Evolutionary conservation across 371 early-diverging fungal species (phyloP).

Genomic region (Nematocida sp.): DNA sequence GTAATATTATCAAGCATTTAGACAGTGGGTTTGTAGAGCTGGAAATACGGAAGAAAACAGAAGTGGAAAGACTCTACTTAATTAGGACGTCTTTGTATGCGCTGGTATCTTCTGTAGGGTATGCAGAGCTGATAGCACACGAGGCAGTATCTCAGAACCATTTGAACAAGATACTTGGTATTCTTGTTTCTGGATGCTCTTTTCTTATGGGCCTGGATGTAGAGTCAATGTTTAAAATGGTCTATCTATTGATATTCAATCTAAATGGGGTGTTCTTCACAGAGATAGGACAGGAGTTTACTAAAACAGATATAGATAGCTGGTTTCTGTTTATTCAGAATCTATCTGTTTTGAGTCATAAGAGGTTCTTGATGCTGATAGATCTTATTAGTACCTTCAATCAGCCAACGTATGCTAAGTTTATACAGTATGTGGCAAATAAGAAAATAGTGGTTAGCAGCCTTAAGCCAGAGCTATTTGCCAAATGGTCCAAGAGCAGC

Average conservation of each 20-base stretch:
- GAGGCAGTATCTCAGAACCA: conserved; percentile 9
- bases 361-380: conserved; percentile 32
- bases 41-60: neutral
- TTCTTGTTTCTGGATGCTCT: conserved; percentile 1
- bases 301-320: conserved; percentile 12
- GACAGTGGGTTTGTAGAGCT: conserved; percentile 24
- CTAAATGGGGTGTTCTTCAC: conserved; percentile 33
- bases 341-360: conserved; percentile 16
- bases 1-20: conserved; percentile 11
- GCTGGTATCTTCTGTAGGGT: conserved; percentile 17
- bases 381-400: conserved; percentile 29
- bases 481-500: conserved; percentile 1
- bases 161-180: conserved; percentile 22
- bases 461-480: conserved; percentile 21
- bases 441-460: conserved; percentile 13
- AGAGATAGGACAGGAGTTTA: conserved; percentile 20
- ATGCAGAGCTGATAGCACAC: conserved; percentile 24
- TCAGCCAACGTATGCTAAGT: conserved; percentile 17
- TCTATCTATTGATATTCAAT: conserved; percentile 17
- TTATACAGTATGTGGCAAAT: conserved; percentile 7
- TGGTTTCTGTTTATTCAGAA: conserved; percentile 45
- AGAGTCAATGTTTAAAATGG: conserved; percentile 20
- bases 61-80: conserved; percentile 8
- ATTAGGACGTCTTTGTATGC: conserved; percentile 14
- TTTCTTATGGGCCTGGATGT: conserved; percentile 10